Base-by-base conservation (phyloP, 371 early-diverging fungal species). In the Gilbertella persicaria region DNA sequence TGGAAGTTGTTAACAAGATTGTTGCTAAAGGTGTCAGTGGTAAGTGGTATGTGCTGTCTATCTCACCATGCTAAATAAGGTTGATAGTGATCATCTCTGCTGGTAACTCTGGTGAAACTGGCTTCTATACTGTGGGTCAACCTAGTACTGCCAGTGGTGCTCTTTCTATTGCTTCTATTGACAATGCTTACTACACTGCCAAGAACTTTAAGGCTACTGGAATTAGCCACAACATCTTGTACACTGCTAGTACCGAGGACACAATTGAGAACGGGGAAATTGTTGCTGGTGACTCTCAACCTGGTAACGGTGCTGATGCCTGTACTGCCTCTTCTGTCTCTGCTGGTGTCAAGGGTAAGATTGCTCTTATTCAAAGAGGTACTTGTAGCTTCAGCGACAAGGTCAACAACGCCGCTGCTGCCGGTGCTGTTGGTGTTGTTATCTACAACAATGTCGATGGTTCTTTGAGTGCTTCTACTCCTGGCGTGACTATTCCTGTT, bases 301-400 rank as follows among this genome's bases (percentile, higher is more conserved):
- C 13, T 23, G 0, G 43, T 30, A 57, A 42, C n/a, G 26, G 30
- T 13, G 25, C 35, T 20, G 39, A 33, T 29, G 29, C 19, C 19
- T 21, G 19, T 5, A 45, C 33, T 12, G 61, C 60, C 19, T 58
- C 55, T 16, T 64, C 59, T 35, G 37, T 58, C 53, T 37, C 43
- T 1, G 47, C 26, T 13, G 36, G 26, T 29, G 56, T 72, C 12
- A 23, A 57, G 9, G 69, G 66, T 29, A 74, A 80, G 56, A 66
- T 79, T n/a, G 61, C 68, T 13, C 55, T 86, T 4, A 54, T 84
- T 5, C 56, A 69, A 55, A 71, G 85, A 30, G 86, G 86, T 2
- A 50, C 52, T 14, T 85, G 86, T 58, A 66, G 68, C 0, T 84
- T 84, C 54, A 66, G 65, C 23, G 64, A 66, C 14, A 85, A 85